Base-by-base conservation (phyloP, 805 yeast species). In the Grigorovia jiainica region DNA sequence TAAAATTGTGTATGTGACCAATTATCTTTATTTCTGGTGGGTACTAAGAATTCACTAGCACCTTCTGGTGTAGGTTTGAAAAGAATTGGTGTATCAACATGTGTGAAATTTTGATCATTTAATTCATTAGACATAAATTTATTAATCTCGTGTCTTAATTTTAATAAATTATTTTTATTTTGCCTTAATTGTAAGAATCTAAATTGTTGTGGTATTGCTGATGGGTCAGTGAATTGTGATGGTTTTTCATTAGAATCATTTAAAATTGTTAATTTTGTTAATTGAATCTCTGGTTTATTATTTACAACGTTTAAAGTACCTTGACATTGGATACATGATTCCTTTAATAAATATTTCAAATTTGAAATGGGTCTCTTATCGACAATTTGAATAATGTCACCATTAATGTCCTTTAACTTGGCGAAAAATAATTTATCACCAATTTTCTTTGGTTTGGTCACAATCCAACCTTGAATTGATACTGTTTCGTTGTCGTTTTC, bases 1-100 rank as follows among this genome's bases (percentile, higher is more conserved):
- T 90, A 92, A 60, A 84, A 17, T 15, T 27, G 38, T 35, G 21
- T 24, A 13, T 24, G 19, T 17, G 25, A 15, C 16, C 62, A 55
- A 7, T 53, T 50, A 11, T 42, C 42, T 21, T 36, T 34, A 13
- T 72, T 65, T 49, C 97, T 71, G 0, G 97, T 86, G 1, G 98
- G 98, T 0, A 92, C 97, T 38, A 92, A 63, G 58, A 90, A 92
- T 62, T 92, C 99, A 31, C 95, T 71, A 1, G 98, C 98, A 13
- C 98, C 98, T 61, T 92, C 98, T 0, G 98, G 98, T 0, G 98
- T 92, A 1, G 95, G 84, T 56, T 92, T 89, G 70, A 92, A 92
- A 23, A 92, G 64, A 6, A 90, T 60, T 1, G 98, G 98, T 0
- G 98, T 92, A 58, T 90, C 98, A 23, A 92, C 72, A 55, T 92